These are phyloP conservation scores for Penicillium sclerotigenum DNA, from an alignment of 2,329 filamentous ascomycete genomes.

Conservation along the genomic window DNA sequence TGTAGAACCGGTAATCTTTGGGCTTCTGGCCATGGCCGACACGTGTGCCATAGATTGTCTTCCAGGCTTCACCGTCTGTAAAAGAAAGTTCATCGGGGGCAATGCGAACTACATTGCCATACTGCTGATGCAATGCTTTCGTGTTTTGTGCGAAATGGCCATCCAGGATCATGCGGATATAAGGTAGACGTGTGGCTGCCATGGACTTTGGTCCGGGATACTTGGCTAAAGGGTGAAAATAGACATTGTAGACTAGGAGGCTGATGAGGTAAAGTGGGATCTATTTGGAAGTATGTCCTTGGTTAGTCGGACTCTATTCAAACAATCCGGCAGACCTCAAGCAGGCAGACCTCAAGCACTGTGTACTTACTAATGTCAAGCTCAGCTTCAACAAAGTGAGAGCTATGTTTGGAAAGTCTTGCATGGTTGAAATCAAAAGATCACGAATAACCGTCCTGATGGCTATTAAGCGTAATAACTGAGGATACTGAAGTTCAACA, in stretches of 20 bases:
- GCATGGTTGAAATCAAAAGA: neutral
- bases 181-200: constrained; percentile 24
- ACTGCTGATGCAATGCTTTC: constrained; percentile 24
- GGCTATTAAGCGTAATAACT: neutral
- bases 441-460: neutral
- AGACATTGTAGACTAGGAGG: constrained; percentile 27
- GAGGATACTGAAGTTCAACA: neutral
- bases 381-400: neutral
- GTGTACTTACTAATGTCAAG: neutral
- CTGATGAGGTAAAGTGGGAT: constrained; percentile 4
- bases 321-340: neutral
- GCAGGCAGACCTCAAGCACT: too few species aligned
- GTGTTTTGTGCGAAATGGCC: constrained; percentile 12
- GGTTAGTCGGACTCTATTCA: neutral
- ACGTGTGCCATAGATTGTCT: constrained; percentile 27
- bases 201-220: constrained; percentile 29
- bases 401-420: neutral
- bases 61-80: constrained; percentile 25
- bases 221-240: constrained; percentile 29
- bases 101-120: constrained; percentile 31
- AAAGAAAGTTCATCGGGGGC: constrained; percentile 31
- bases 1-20: constrained; percentile 23
- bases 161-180: constrained; percentile 9
- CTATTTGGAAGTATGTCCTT: neutral
- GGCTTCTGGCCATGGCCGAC: constrained; percentile 17